Base-by-base conservation (phyloP, 495 filamentous ascomycete species). In the Xylaria palmicola region DNA sequence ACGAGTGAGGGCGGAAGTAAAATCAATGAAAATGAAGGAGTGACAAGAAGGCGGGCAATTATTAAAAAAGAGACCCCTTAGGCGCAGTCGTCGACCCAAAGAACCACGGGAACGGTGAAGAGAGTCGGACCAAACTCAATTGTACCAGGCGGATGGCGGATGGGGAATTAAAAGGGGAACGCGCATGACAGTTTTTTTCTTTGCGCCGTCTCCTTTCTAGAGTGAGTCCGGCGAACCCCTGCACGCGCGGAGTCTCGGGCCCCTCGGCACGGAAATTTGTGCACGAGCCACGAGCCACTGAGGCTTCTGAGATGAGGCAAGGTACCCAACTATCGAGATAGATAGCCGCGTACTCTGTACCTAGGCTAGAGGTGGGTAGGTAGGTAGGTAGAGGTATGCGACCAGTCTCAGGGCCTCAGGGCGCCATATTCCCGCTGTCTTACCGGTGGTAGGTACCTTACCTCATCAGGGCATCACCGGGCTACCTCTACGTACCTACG, bases 1-100 rank as follows among this genome's bases (percentile, higher is more conserved):
- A 30, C 17, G 15, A 29, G 12, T 30, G 13, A 12, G 24, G 13
- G 13, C 6, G 20, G 29, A 48, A 12, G 26, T 48, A 27, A 36
- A n/a, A 30, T 61, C 53, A 59, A 59, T 48, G 40, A 63, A 62
- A 9, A 48, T 63, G 54, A 75, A 75, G 69, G 70, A 74, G 65
- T 64, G 73, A 75, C 74, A 53, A 64, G 71, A 52, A 65, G 64
- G 59, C 65, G 57, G 17, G 43, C 62, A 44, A 62, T 40, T 57
- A 62, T 50, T 48, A 62, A 37, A 62, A 37, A 49, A 40, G 24
- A 41, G 27, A 22, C 44, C 50, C 15, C 51, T 41, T 26, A 30
- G 37, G 41, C 52, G 52, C 51, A 62, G 56, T 57, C 22, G 52
- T 47, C 48, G 55, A 63, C 34, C 6, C 19, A 62, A 34, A 52